Evolutionary conservation across 768 basidiomycete species (phyloP).

Genomic region (Russula ochroleuca): DNA sequence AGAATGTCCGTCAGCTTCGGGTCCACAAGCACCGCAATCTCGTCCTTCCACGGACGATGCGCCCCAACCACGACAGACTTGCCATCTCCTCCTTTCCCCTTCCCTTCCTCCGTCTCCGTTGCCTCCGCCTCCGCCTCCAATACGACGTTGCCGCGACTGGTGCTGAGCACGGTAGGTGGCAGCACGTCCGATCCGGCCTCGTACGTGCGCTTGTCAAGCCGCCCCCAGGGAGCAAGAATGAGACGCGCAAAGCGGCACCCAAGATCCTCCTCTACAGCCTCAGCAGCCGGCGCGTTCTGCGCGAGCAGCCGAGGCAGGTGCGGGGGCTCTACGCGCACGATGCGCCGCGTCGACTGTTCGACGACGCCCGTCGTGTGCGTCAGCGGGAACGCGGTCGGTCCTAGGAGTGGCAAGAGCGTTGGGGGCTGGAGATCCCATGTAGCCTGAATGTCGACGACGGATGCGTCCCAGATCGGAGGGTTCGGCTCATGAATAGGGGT

Average conservation of each 20-base stretch:
- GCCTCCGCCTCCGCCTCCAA: slow-evolving; percentile 27
- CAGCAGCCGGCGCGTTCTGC: slow-evolving; percentile 22
- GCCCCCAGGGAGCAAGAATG: slow-evolving; percentile 53
- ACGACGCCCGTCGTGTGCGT: slow-evolving; percentile 64
- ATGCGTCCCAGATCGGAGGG: slow-evolving; percentile 14
- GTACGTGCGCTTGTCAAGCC: slow-evolving; percentile 37
- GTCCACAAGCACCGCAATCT: slow-evolving; percentile 55
- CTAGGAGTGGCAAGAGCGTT: slow-evolving; percentile 45
- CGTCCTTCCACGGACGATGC: slow-evolving; percentile 53
- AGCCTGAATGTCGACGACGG: slow-evolving; percentile 2
- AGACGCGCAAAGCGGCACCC: slow-evolving; percentile 46
- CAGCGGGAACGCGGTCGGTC: slow-evolving; percentile 51
- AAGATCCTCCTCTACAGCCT: slow-evolving; percentile 47
- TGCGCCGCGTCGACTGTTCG: slow-evolving; percentile 58
- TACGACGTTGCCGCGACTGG: slow-evolving; percentile 39
- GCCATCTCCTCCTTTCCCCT: not conserved
- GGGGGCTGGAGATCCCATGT: slow-evolving; percentile 18
- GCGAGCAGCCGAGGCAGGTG: slow-evolving; percentile 30
- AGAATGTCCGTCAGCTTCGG: slow-evolving; percentile 38
- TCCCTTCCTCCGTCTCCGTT: slow-evolving; percentile 17
- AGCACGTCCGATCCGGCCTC: slow-evolving; percentile 34
- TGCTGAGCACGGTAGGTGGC: slow-evolving; percentile 35
- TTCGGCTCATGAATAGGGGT: not conserved
- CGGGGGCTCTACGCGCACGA: slow-evolving; percentile 46
- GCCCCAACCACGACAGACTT: slow-evolving; percentile 4